Base-by-base conservation (phyloP, 176 grass and related monocot genomes). In the Tuctoria greenei region DNA sequence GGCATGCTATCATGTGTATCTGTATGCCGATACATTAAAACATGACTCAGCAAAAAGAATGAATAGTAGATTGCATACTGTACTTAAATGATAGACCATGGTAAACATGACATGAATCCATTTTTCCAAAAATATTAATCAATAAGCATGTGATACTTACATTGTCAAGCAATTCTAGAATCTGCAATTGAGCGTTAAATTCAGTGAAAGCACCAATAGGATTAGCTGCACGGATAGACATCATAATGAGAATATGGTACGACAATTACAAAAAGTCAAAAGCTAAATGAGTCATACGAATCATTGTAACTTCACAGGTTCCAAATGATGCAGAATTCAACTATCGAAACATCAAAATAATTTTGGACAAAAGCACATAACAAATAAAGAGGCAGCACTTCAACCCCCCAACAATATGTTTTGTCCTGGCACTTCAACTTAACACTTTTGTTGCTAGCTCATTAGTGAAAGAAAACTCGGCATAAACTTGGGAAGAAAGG, bases 141-240 rank as follows among this genome's bases (percentile, higher is more conserved):
- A 73, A 63, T 39, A 60, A 64, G n/a, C 44, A 77, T 27, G 8
- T 7, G 35, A 70, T 36, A 45, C 86, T 89, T 86, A 99, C 95
- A 90, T 99, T 99, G 74, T 99, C 95, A 27, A 98, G 89, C 81
- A 99, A 82, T 66, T 99, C 95, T 24, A 99, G 85, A 79, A 95
- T 99, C 69, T 99, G 95, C 70, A 99, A 66, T 23, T 99, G 95
- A 79, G 95, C 89, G 59, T 92, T 89, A 76, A 95, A 99, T 88
- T 99, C 95, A 73, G 66, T 75, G 57, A 85, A 66, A 73, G 84
- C 84, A 42, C 59, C 75, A 61, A 92, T 66, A 71, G 82, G 90
- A 81, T 88, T 88, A 79, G 79, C 89, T 99, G 92, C 87, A 93
- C 12, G n/a, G 20, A 67, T 46, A 78, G 71, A 74, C n/a, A 75